Percentiles rank a stretch among this genome's conserved stretches.
phyloP scores from a whole-genome alignment of 208 protist genomes.

The Spongospora subterranea region DNA sequence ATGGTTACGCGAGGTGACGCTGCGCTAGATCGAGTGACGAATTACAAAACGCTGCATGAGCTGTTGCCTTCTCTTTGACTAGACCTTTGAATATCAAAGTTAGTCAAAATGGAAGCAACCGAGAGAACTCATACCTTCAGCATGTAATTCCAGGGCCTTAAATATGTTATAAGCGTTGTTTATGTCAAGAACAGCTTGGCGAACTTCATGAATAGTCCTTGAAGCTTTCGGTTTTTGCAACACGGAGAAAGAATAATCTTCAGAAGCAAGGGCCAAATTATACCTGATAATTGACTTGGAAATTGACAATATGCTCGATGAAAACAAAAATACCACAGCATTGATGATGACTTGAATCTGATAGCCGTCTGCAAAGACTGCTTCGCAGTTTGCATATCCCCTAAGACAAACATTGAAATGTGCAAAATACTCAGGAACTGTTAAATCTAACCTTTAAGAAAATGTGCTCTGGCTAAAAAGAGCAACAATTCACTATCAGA shows the following conservation, averaged over 20 bases:
- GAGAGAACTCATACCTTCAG: conserved; percentile 10
- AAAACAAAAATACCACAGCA: conserved; percentile 4
- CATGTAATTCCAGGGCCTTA: not conserved
- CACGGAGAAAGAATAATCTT: not conserved
- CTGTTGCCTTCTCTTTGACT: not conserved
- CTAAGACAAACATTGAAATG: not conserved
- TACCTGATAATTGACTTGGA: not conserved
- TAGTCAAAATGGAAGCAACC: not conserved
- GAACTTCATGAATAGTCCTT: conserved; percentile 25
- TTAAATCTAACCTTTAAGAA: not conserved
- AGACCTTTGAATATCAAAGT: conserved; percentile 27
- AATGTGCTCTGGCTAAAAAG: conserved; percentile 21
- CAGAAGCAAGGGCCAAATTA: conserved; percentile 1
- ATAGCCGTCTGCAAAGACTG: not conserved
- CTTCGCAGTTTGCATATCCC: conserved; percentile 3
- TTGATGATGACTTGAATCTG: not conserved
- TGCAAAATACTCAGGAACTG: not conserved
- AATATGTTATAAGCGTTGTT: not conserved
- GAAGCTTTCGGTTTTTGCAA: not conserved
- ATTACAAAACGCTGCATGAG: conserved; percentile 18
- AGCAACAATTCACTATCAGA: not conserved
- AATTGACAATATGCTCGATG: not conserved
- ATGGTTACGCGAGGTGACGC: conserved; percentile 22
- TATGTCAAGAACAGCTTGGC: not conserved
- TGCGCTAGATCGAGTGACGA: not conserved